phyloP scores from a whole-genome alignment of 2,329 filamentous ascomycete genomes.

The Sporothrix euskadiensis region DNA sequence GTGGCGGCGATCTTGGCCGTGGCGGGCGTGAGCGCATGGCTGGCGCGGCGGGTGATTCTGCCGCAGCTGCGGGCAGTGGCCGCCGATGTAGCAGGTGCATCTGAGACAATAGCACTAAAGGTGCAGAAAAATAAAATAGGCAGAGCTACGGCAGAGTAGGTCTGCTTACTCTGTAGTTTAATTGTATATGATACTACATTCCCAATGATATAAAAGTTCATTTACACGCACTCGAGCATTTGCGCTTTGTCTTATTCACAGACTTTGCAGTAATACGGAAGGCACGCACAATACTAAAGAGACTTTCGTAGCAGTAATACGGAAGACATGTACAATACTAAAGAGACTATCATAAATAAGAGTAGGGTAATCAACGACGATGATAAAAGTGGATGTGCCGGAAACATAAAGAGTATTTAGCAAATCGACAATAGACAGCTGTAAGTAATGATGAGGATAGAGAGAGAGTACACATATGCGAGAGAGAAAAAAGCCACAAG shows the following conservation, averaged over 20 bases:
- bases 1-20: constrained; percentile 67
- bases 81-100: neutral
- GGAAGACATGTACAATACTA: neutral
- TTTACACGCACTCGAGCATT: too few species aligned
- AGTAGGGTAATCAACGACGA: neutral
- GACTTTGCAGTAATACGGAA: neutral
- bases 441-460: neutral
- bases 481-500: neutral
- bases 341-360: neutral
- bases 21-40: constrained; percentile 48
- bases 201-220: neutral
- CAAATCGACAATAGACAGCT: neutral
- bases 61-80: constrained; percentile 38
- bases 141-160: neutral
- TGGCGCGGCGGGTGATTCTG: constrained; percentile 45
- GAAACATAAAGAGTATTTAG: neutral
- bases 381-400: constrained; percentile 2
- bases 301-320: neutral
- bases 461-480: neutral
- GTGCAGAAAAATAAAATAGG: neutral
- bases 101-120: neutral
- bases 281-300: neutral
- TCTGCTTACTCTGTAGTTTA: neutral
- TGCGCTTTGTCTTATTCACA: too few species aligned
- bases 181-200: neutral